Conservation (phyloP, 2,329 filamentous ascomycete species). For the Thermothelomyces thermophilus region DNA sequence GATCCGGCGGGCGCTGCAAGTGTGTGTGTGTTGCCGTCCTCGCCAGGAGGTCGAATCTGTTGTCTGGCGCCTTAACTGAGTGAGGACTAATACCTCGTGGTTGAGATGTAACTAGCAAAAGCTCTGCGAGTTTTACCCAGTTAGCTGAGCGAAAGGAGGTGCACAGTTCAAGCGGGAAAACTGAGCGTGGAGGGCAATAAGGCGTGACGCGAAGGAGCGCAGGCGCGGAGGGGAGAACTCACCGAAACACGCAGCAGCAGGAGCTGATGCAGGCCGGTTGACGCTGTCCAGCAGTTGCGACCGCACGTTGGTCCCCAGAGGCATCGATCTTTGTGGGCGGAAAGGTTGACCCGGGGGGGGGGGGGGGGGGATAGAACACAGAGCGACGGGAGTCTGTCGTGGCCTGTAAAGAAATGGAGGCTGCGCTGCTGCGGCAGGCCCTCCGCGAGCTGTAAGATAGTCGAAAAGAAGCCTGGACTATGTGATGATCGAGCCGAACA, state of each 20-base stretch:
- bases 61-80: not conserved
- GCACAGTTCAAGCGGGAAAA: no score
- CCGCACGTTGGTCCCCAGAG: conserved; percentile 4
- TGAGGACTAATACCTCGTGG: not conserved
- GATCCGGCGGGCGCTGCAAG: not conserved
- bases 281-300: no score
- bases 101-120: not conserved
- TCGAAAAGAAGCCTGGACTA: not conserved
- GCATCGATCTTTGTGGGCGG: conserved; percentile 12
- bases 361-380: conserved; percentile 6
- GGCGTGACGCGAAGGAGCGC: conserved; percentile 7
- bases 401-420: conserved; percentile 18
- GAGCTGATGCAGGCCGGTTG: conserved; percentile 19
- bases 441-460: not conserved
- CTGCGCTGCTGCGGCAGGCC: not conserved
- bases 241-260: conserved; percentile 12
- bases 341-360: conserved; percentile 9
- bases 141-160: not conserved
- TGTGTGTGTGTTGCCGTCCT: not conserved
- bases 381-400: conserved; percentile 8
- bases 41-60: not conserved
- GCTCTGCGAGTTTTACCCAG: not conserved
- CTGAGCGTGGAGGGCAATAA: no score
- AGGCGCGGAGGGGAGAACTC: conserved; percentile 8
- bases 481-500: not conserved